These are phyloP conservation scores for Novymonas esmeraldas DNA, from an alignment of 208 protist species.

Conservation along the genomic window DNA sequence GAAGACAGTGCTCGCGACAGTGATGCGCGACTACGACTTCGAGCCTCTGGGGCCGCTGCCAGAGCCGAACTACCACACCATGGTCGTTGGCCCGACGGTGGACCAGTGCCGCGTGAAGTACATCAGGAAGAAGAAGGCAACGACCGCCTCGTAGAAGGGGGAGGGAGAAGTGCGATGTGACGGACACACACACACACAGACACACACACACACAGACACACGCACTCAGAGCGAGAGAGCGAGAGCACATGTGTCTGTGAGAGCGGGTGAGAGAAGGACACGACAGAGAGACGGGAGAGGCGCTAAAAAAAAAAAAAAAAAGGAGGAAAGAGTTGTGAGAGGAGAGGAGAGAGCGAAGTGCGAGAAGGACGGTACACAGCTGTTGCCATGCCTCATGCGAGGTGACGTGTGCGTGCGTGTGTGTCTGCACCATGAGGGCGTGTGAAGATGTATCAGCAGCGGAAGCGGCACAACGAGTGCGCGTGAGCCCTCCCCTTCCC, in stretches of 20 bases:
- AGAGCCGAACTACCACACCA: constrained; percentile 86
- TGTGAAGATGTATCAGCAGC: too few relatives aligned
- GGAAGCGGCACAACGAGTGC: too few relatives aligned
- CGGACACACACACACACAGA: not conserved
- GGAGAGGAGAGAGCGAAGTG: too few relatives aligned
- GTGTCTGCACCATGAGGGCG: constrained; percentile 4
- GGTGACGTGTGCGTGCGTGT: not conserved
- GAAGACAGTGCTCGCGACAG: constrained; percentile 89
- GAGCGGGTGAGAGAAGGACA: not conserved
- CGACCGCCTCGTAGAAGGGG: constrained; percentile 1
- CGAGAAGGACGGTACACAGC: not conserved
- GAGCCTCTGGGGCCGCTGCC: constrained; percentile 75
- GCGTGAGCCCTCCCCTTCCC: too few relatives aligned
- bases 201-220: not conserved
- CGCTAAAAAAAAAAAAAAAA: constrained; percentile 5
- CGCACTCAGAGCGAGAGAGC: not conserved
- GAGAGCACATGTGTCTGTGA: not conserved
- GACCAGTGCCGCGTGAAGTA: constrained; percentile 77
- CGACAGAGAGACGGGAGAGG: not conserved
- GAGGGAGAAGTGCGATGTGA: not conserved
- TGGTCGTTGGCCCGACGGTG: constrained; percentile 85
- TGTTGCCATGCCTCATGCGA: not conserved
- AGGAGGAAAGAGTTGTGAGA: not conserved
- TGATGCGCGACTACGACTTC: constrained; percentile 91
- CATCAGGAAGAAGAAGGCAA: constrained; percentile 59